phyloP scores from a whole-genome alignment of 805 yeast species.

The Candida endomychidarum region DNA sequence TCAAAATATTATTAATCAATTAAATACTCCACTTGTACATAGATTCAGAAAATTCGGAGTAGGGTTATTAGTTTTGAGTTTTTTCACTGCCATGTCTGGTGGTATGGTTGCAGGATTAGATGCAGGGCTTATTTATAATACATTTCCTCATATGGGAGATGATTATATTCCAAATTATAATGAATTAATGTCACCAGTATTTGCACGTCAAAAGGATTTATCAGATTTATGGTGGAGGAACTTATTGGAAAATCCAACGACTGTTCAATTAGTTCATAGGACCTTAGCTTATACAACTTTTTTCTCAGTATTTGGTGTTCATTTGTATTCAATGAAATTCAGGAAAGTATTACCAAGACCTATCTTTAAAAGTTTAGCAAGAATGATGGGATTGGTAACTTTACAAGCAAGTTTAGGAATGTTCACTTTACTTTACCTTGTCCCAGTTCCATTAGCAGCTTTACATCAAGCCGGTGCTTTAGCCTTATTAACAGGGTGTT shows the following conservation, averaged over 20 bases:
- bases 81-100: slow-evolving; percentile 93
- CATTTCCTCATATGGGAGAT: slow-evolving; percentile 97
- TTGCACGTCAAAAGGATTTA: slow-evolving; percentile 61
- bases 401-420: slow-evolving; percentile 87
- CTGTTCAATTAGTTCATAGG: slow-evolving; percentile 92
- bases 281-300: slow-evolving; percentile 81
- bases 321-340: slow-evolving; percentile 60
- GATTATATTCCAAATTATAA: slow-evolving; percentile 67
- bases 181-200: slow-evolving; percentile 77
- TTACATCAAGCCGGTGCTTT: slow-evolving; percentile 97
- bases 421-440: slow-evolving; percentile 78
- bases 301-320: slow-evolving; percentile 65
- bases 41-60: slow-evolving; percentile 55
- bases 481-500: slow-evolving; percentile 78
- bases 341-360: slow-evolving; percentile 56
- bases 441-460: slow-evolving; percentile 91
- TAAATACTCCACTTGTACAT: slow-evolving; percentile 60
- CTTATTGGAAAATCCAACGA: slow-evolving; percentile 89
- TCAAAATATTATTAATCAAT: slow-evolving; percentile 50
- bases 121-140: slow-evolving; percentile 94
- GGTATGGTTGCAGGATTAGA: slow-evolving; percentile 98
- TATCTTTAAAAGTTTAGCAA: slow-evolving; percentile 56
- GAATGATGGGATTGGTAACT: slow-evolving; percentile 79
- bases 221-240: slow-evolving; percentile 90
- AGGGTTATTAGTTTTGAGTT: slow-evolving; percentile 67